Evolutionary conservation across 2,329 filamentous ascomycete species (phyloP).

Genomic region (Periconia sp.): DNA sequence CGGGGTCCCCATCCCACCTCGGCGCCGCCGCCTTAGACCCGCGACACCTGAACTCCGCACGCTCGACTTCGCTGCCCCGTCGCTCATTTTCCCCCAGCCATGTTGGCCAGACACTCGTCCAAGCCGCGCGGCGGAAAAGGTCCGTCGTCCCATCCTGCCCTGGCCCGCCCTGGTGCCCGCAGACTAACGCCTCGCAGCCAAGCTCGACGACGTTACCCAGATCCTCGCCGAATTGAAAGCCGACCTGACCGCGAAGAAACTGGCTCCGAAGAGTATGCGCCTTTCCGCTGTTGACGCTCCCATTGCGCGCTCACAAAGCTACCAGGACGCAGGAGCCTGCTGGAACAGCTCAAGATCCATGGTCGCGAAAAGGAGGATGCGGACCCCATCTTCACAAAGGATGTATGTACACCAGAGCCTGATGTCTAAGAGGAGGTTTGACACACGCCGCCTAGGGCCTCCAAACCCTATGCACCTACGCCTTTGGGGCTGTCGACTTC

Average conservation of each 20-base stretch:
- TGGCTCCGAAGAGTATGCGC: constrained; percentile 66
- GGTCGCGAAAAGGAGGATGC: constrained; percentile 75
- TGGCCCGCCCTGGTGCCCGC: neutral
- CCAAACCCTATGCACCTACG: constrained; percentile 72
- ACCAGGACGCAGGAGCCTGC: constrained; percentile 65
- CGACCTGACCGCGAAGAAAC: constrained; percentile 66
- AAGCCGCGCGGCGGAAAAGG: constrained; percentile 27
- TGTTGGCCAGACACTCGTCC: constrained; percentile 19
- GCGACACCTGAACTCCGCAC: neutral
- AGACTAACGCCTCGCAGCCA: constrained; percentile 54
- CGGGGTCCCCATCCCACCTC: neutral
- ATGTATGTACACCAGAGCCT: constrained; percentile 57
- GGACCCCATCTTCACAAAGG: constrained; percentile 82
- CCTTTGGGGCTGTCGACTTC: constrained; percentile 69
- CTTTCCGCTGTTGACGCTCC: neutral
- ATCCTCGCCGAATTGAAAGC: constrained; percentile 67
- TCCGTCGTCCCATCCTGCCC: constrained; percentile 5
- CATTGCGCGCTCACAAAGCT: constrained; percentile 11
- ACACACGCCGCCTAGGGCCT: constrained; percentile 67
- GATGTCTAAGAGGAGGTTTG: constrained; percentile 12
- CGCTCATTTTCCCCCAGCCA: too few relatives aligned
- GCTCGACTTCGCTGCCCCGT: too few relatives aligned
- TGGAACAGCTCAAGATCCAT: constrained; percentile 75
- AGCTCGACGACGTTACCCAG: constrained; percentile 70
- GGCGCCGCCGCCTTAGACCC: neutral